These are phyloP conservation scores for Eucalyptus shirleyi DNA, from an alignment of 345 rosid genomes.

Conservation along the genomic window DNA sequence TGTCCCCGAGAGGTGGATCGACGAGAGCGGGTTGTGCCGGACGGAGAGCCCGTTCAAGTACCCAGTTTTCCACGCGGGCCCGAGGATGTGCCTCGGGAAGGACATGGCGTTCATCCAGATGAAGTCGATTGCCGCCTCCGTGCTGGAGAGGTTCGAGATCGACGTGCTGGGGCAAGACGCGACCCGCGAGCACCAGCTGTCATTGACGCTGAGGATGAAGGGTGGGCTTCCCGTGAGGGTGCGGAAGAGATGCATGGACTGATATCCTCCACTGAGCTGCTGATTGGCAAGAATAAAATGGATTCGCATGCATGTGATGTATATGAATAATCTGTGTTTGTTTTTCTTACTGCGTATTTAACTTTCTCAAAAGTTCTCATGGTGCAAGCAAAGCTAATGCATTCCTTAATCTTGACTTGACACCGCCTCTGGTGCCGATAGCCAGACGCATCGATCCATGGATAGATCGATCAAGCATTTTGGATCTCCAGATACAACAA, in stretches of 20 bases:
- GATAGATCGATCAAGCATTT: neutral
- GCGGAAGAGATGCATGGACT: neutral
- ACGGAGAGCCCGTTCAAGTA: conserved; percentile 22
- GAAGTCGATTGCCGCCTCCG: conserved; percentile 16
- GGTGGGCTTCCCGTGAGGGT: conserved; percentile 7
- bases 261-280: neutral
- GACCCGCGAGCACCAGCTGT: neutral
- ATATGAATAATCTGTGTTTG: neutral
- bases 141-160: conserved; percentile 3
- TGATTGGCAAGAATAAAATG: neutral
- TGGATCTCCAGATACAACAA: neutral
- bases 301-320: neutral
- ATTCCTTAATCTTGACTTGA: neutral
- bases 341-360: neutral
- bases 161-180: neutral
- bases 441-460: neutral
- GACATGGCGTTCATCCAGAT: conserved; percentile 32
- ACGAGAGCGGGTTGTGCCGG: neutral
- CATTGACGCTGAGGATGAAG: conserved; percentile 18
- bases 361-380: neutral
- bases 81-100: conserved; percentile 33
- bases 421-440: neutral
- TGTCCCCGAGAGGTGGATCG: conserved; percentile 33
- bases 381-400: neutral
- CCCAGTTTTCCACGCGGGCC: conserved; percentile 29